Percentiles rank a stretch among this genome's conserved stretches.
These are phyloP conservation scores for Phaeosphaeria sp. DNA, from an alignment of 2,329 filamentous ascomycete genomes.

Conservation along the genomic window DNA sequence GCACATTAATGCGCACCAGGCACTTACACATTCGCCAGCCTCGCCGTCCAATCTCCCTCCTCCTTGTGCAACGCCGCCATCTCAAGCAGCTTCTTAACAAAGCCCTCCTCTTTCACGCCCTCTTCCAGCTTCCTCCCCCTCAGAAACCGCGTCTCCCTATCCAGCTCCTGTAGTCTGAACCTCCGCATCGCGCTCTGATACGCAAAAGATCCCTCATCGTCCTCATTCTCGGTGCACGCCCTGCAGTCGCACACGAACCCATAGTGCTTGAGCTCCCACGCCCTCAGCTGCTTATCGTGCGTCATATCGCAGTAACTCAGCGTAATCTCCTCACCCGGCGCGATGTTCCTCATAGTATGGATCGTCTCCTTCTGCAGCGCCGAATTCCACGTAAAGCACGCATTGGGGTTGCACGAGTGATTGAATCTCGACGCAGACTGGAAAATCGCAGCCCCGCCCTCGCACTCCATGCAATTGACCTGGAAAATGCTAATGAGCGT, in stretches of 20 bases:
- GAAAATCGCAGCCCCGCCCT: slow-evolving; percentile 44
- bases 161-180: slow-evolving; percentile 42
- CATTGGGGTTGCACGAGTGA: slow-evolving; percentile 52
- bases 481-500: slow-evolving; percentile 48
- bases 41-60: slow-evolving; percentile 32
- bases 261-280: slow-evolving; percentile 45
- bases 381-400: slow-evolving; percentile 46
- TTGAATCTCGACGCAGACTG: slow-evolving; percentile 49
- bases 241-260: slow-evolving; percentile 47
- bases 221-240: slow-evolving; percentile 40
- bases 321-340: slow-evolving; percentile 47
- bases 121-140: slow-evolving; percentile 19
- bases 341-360: slow-evolving; percentile 44
- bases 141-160: slow-evolving; percentile 32
- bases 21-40: slow-evolving; percentile 35
- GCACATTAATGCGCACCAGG: not conserved
- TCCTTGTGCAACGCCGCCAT: slow-evolving; percentile 34
- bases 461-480: slow-evolving; percentile 51
- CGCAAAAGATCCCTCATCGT: slow-evolving; percentile 34
- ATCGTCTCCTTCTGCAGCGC: slow-evolving; percentile 39
- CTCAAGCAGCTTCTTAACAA: slow-evolving; percentile 33
- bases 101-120: slow-evolving; percentile 18
- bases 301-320: slow-evolving; percentile 48
- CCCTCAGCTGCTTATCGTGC: slow-evolving; percentile 35
- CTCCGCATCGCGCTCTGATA: slow-evolving; percentile 38